Base-by-base conservation (phyloP, 768 basidiomycete genomes). In the Amanita fuliginea region DNA sequence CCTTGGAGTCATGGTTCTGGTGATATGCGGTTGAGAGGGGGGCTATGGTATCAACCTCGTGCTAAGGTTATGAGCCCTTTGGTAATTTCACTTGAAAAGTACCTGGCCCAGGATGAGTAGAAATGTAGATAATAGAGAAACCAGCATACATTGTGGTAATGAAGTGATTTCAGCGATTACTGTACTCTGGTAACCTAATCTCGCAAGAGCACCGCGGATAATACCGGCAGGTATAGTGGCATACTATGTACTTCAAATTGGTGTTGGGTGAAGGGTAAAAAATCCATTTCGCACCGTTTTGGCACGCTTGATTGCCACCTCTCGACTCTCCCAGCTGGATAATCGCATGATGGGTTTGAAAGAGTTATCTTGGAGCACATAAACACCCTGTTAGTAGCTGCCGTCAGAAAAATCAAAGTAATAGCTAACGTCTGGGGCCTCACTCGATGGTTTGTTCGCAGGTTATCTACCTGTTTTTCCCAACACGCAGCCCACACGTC, bases 391-490 rank as follows among this genome's bases (percentile, higher is more conserved):
- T 22, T 6, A 2, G 32, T 14, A n/a, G n/a, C n/a, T n/a, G 5
- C 16, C 32, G 6, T 32, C 16, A 39, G 51, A 42, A n/a, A n/a
- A n/a, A 40, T 39, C 3, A 3, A 19, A 5, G 39, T 40, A 4
- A 35, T 18, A 24, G 6, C 24, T 2, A n/a, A 33, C n/a, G 5
- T 52, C 14, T 35, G 14, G 13, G 4, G 19, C 67, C 80, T 35
- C 59, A 92, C 92, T 43, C 93, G 74, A 63, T 95, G 94, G 62
- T 97, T 97, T 13, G 93, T 97, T 40, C 93, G 78, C 51, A 97
- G 67, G 63, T 97, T 97, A 59, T 96, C 93, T 1, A 96, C 89
- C 62, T 95, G 94, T 61, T 94, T 94, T 46, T 92, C 87, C 83
- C 89, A 96, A 49, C 85, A 86, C 18, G 83, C 80, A 0, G 79